Evolutionary conservation across 2,329 filamentous ascomycete genomes (phyloP), one percentile per base, ranked within the genome.

Genomic region (Ascochyta clinopodiicola): DNA sequence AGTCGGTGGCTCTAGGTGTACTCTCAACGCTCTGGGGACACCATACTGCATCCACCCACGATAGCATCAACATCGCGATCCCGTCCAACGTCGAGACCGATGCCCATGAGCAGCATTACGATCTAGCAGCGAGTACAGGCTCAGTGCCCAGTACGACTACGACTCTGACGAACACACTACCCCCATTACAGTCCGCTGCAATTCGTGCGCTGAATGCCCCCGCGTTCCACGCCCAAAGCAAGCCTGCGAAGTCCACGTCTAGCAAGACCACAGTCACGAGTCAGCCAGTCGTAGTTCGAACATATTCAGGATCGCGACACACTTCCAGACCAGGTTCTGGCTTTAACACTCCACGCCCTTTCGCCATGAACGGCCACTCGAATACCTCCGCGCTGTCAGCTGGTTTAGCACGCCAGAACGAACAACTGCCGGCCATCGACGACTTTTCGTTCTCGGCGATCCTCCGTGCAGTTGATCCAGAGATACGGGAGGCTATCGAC

Each of bases 401-500:
- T 48, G 69, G 69, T 12, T 57, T 72, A 55, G 70, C 67, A 7
- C 62, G 64, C 48, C 57, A 63, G 48, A 66, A 56, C 50, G 64
- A 67, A 49, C 60, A 64, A 42, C 61, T 78, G 37, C 83, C 83
- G 8, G 74, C 80, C 3, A 73, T 80, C 17, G 76, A 82, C 21
- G 81, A 82, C 49, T 86, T 85, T 66, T 81, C 81, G 44, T 85
- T 86, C 61, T 81, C 81, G 27, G 79, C 79, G 25, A 84, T 86
- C 55, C 73, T 86, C 13, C 78, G 78, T 22, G 81, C 83, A 25
- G 82, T 86, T 51, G 82, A 86, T 51, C 80, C 83, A 12, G 84
- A 87, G 61, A 84, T 87, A 42, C 77, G 82, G 58, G 75, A 75
- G 13, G 84, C 84, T 9, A 79, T 88, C 48, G 82, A 87, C 64